Base-by-base conservation (phyloP, 768 basidiomycete species). In the Mycena chlorophos region DNA sequence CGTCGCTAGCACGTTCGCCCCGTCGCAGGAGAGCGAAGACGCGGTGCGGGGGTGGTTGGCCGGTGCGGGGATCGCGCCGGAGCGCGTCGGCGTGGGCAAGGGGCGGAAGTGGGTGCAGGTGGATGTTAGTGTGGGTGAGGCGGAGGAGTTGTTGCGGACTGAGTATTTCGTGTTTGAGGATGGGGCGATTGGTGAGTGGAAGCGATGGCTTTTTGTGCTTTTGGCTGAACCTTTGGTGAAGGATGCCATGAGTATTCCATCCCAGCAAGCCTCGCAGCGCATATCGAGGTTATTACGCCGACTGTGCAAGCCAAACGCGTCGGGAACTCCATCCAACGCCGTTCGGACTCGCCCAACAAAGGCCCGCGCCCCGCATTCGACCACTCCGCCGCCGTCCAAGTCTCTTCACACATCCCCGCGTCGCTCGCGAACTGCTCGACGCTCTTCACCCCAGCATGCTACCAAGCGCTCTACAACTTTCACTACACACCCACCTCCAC, bases 231-330 rank as follows among this genome's bases (percentile, higher is more conserved):
- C 5, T 51, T 27, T 27, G 20, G 13, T 39, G 42, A 31, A 52
- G 77, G 72, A 13, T 79, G 77, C 53, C 69, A 75, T 22, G 65
- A 64, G 5, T 79, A 79, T 51, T 72, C 72, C 37, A 60, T 80
- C 17, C 78, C 78, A 0, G 70, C 68, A 12, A 66, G 75, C 49
- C 43, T 80, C 5, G 56, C 17, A 3, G 55, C 62, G 4, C 78
- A 78, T 29, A 60, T 79, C 39, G 78, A 79, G 43, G 68, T 80
- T 43, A 73, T 79, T 26, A 76, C 65, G 5, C 78, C 78, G 5
- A 78, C 78, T 0, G 67, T 79, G 1, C 75, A 79, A 49, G 79
- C 78, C 60, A 63, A 67, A n/a, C n/a, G n/a, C 31, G 17, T 34
- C 8, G 8, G 31, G 17, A 34, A 17, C 31, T 34, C 31, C 8